phyloP scores from a whole-genome alignment of 78 protist species.

The Pelomyxa schiedti region DNA sequence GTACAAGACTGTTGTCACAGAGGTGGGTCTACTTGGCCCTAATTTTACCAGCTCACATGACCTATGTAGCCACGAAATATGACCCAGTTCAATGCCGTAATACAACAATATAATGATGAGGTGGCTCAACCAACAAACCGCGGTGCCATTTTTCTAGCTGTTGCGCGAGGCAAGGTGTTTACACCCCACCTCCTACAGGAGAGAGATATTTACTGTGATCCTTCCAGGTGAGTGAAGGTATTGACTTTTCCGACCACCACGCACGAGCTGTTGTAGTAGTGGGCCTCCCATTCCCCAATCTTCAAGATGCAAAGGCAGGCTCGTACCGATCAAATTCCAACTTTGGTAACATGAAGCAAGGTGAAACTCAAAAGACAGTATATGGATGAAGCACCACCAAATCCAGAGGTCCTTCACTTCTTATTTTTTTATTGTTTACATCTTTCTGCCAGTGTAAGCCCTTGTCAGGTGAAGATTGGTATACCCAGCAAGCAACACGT shows the following conservation, averaged over 20 bases:
- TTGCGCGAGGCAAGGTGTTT: slow-evolving; percentile 81
- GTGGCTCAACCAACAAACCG: neutral
- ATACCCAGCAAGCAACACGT: slow-evolving; percentile 68
- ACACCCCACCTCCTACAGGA: too few relatives aligned
- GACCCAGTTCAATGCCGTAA: slow-evolving; percentile 4
- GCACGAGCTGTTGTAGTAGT: slow-evolving; percentile 90
- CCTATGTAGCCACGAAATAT: slow-evolving; percentile 58
- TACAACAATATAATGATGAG: slow-evolving; percentile 14
- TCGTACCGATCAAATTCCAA: too few relatives aligned
- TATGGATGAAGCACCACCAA: slow-evolving; percentile 7
- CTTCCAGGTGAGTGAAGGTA: slow-evolving; percentile 76
- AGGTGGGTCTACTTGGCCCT: neutral
- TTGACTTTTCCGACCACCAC: slow-evolving; percentile 81
- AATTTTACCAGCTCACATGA: slow-evolving; percentile 9
- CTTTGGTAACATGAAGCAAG: neutral
- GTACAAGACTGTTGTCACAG: neutral
- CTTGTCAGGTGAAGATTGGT: slow-evolving; percentile 64
- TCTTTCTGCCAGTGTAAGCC: neutral
- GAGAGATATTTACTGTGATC: neutral
- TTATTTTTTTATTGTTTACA: neutral
- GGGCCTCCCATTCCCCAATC: slow-evolving; percentile 84
- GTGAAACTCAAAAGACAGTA: slow-evolving; percentile 32
- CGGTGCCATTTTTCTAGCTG: slow-evolving; percentile 80
- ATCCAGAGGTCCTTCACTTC: neutral
- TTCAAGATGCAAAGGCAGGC: slow-evolving; percentile 14